Conservation (phyloP, 148 eudicot species). For the Mesembryanthemum crystallinum region DNA sequence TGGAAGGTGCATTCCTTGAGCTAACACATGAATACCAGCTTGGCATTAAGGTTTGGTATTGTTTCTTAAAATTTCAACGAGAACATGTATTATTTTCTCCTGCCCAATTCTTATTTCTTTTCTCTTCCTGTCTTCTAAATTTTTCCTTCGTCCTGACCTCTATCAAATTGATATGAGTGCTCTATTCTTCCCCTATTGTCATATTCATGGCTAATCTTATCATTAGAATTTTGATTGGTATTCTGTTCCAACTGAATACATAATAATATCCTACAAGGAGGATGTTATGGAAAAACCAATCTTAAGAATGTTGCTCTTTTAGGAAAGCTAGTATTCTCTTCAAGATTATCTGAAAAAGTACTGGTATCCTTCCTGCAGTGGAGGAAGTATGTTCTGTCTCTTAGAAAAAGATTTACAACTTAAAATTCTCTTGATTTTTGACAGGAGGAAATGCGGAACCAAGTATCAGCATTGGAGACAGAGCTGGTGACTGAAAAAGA, state of each 20-base stretch:
- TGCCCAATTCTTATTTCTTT: too few relatives aligned
- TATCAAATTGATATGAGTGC: too few relatives aligned
- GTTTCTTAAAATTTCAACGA: too few relatives aligned
- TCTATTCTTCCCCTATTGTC: too few relatives aligned
- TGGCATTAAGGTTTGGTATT: slow-evolving; percentile 62
- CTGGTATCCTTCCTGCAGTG: not conserved
- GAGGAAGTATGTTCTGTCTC: not conserved
- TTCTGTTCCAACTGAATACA: not conserved
- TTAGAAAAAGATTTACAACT: not conserved
- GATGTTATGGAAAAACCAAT: slow-evolving; percentile 7
- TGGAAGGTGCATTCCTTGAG: slow-evolving; percentile 67
- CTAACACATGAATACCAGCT: slow-evolving; percentile 60
- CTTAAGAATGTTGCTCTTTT: not conserved
- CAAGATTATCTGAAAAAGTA: not conserved
- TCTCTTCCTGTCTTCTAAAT: too few relatives aligned
- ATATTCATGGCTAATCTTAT: too few relatives aligned
- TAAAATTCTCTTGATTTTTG: not conserved
- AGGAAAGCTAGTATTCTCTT: not conserved
- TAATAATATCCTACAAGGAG: not conserved
- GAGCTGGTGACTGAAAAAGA: slow-evolving; percentile 53
- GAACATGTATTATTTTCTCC: too few relatives aligned
- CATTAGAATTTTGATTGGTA: too few relatives aligned
- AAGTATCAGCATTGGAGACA: slow-evolving; percentile 50
- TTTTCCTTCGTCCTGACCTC: too few relatives aligned
- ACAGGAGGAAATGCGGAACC: slow-evolving; percentile 77